Base-by-base conservation (phyloP, 192 early-diverging fungal genomes). In the Rhizoclosmatium sp. region DNA sequence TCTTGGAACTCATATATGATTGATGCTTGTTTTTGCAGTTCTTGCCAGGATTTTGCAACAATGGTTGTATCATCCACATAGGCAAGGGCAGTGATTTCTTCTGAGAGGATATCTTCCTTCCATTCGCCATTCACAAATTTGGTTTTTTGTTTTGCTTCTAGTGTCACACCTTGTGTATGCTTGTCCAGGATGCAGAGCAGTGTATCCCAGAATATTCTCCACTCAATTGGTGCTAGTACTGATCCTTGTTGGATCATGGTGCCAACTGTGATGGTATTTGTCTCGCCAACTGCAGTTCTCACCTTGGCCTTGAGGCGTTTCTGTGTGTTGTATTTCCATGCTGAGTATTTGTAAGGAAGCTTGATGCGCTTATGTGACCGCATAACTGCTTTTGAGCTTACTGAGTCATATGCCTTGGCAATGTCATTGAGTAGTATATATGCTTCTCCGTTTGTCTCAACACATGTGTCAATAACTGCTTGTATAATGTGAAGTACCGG, bases 311-410 rank as follows among this genome's bases (percentile, higher is more conserved):
- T 65, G 16, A 65, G 10, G 62, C 31, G 19, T 23, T 40, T 65
- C 31, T 65, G 62, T 65, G 62, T 65, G 62, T 65, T n/a, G 10
- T n/a, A 56, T 56, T 56, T 56, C 54, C 54, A 56, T 56, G 54
- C 54, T 56, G 54, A 56, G 54, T 56, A 56, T 56, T 56, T 56
- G 54, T 56, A 56, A n/a, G 54, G 54, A 0, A 56, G 19, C 19
- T 65, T 65, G 0, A 65, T 65, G 10, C 62, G 10, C 9, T 23
- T 65, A 40, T 65, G 39, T 9, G 16, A n/a, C 31, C 62, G 0
- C 62, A 65, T 65, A 0, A 65, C 62, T 23, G 62, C 62, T 31
- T n/a, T 56, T 56, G 54, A n/a, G 54, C 54, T n/a, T 0, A 56
- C 54, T 9, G 10, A 14, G 54, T 56, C 54, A 23, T n/a, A 65